phyloP scores from a whole-genome alignment of 768 basidiomycete species.

The Glaciozyma martinii region DNA sequence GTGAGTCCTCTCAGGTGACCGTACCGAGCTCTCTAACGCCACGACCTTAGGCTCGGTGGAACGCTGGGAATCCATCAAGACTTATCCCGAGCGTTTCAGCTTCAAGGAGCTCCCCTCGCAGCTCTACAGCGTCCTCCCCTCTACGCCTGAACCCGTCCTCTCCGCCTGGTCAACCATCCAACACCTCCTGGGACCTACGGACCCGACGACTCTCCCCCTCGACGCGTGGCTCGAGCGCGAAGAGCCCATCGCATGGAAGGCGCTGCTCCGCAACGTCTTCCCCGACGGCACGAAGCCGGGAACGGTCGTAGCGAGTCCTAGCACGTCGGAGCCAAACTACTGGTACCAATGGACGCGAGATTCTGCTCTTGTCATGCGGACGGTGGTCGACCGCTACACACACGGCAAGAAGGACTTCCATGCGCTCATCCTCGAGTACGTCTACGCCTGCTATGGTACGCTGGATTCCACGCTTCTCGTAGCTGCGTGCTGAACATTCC shows the following conservation, averaged over 20 bases:
- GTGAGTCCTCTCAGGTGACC: too few relatives aligned
- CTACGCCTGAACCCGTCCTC: too few relatives aligned
- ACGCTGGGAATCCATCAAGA: neutral
- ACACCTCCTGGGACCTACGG: too few relatives aligned
- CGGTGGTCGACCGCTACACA: constrained; percentile 14
- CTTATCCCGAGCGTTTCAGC: neutral
- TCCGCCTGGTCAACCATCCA: too few relatives aligned
- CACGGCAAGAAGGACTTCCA: constrained; percentile 1
- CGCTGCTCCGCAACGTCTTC: constrained; percentile 25
- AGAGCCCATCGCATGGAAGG: constrained; percentile 1
- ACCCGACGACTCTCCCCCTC: constrained; percentile 5
- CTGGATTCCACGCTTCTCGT: neutral
- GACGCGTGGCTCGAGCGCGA: constrained; percentile 9
- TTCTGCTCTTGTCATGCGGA: constrained; percentile 29
- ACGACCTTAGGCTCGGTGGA: too few relatives aligned
- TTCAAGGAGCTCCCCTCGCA: neutral
- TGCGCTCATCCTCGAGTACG: constrained; percentile 26
- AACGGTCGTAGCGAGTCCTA: constrained; percentile 30
- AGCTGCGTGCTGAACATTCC: neutral
- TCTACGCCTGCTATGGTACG: constrained; percentile 23
- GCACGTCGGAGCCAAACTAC: constrained; percentile 30
- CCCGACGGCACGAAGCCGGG: constrained; percentile 26
- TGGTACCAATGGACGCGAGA: constrained; percentile 35
- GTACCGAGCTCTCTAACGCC: too few relatives aligned
- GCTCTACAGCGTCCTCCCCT: neutral